Evolutionary conservation across 2,329 filamentous ascomycete species (phyloP).

Genomic region (Fusarium nurragi): DNA sequence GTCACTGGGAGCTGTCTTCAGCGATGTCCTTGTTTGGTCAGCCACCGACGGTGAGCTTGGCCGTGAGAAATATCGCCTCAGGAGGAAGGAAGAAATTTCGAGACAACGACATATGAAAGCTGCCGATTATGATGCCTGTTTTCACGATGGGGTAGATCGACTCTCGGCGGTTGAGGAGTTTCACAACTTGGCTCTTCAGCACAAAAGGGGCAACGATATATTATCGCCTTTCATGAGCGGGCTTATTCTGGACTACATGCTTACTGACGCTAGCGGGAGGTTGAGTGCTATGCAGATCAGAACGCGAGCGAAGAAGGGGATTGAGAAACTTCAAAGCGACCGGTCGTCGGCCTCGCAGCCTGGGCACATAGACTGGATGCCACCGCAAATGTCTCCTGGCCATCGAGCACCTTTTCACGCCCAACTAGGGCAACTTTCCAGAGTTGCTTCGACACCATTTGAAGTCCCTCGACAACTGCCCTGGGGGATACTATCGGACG

Average conservation of each 20-base stretch:
- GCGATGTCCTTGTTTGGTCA: constrained; percentile 24
- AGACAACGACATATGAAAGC: not conserved
- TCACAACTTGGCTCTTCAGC: not conserved
- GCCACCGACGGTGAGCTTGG: not conserved
- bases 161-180: not conserved
- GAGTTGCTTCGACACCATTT: not conserved
- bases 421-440: accelerated
- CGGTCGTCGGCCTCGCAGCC: not conserved
- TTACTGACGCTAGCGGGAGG: accelerated
- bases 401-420: too few species aligned
- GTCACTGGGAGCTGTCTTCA: constrained; percentile 22
- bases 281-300: not conserved
- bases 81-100: not conserved
- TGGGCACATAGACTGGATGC: too few species aligned
- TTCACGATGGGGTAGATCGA: constrained; percentile 4
- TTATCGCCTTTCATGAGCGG: not conserved
- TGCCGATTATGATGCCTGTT: not conserved
- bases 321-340: too few species aligned
- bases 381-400: too few species aligned
- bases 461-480: not conserved
- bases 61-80: not conserved
- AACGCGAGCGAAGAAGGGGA: not conserved
- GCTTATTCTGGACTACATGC: not conserved
- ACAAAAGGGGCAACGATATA: not conserved
- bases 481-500: not conserved